Evolutionary conservation across 148 eudicot species (phyloP), one percentile per base, ranked within the genome.

Genomic region (Oxyria digyna): DNA sequence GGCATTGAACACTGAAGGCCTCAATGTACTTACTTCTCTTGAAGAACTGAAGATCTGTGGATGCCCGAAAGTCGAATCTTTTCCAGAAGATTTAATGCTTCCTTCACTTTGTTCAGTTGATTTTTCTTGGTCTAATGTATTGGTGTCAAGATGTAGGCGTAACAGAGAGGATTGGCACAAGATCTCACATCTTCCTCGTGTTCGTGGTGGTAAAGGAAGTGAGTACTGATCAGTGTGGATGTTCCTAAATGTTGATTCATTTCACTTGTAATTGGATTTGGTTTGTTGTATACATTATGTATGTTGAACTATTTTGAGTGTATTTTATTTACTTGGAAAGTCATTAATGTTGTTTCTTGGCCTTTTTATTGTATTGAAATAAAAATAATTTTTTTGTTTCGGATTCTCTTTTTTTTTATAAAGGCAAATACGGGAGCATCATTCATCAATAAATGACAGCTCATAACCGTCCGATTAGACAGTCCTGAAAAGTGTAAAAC

Each of bases 21-120:
- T 59, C 18, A 27, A 31, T 24, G 17, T 27, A 27, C 65, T 59
- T 13, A 59, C 38, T 7, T 59, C 65, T 31, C 65, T 59, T 27
- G 37, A 59, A 59, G 65, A 59, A 6, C 65, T 59, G 37, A 59
- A 59, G 65, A 59, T 29, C 37, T 59, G 37, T 4, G 18, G 65
- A 15, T 59, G 65, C 31, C 65, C 65, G 20, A 59, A 59, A 59
- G 37, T 59, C 10, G 38, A 59, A 59, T 17, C 18, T 1, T n/a
- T 59, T 29, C 65, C 65, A 14, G 38, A 29, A 59, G 65, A 12
- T 15, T 13, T 31, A 20, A 29, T 59, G 65, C 38, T 15, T 14
- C 65, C 65, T 59, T 59, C 65, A 21, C 65, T 59, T 59, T 59
- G 65, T 59, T 59, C 35, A 0, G 65, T 59, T 18, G 65, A 29